A percentile compares a stretch with the other conserved stretches of the same genome.
phyloP scores from a whole-genome alignment of 2,329 filamentous ascomycete species.

The Stemphylium beticola region DNA sequence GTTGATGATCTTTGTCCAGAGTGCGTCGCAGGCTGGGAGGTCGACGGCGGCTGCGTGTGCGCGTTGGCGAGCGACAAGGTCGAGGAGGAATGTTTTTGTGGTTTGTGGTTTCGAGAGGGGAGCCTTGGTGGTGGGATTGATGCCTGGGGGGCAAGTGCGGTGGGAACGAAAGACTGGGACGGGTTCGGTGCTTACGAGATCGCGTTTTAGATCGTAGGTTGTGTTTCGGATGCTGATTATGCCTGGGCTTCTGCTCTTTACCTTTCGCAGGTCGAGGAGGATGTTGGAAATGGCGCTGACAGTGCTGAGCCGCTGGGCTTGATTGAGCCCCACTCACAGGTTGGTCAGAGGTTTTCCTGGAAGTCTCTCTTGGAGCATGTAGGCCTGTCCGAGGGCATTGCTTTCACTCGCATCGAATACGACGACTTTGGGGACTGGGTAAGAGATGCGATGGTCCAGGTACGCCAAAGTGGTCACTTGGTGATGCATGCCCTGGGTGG shows the following conservation, averaged over 20 bases:
- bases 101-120: neutral
- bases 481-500: neutral
- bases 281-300: neutral
- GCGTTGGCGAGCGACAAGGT: neutral
- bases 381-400: constrained; percentile 12
- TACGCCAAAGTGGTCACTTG: neutral
- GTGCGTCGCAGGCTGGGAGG: neutral
- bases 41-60: neutral
- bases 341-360: constrained; percentile 5
- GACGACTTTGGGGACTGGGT: constrained; percentile 12
- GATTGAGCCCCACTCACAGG: constrained; percentile 7
- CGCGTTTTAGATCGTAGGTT: neutral
- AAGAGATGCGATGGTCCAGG: neutral
- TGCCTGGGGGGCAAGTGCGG: no score
- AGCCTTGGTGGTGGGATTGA: neutral
- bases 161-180: neutral
- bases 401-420: constrained; percentile 1
- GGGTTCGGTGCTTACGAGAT: neutral
- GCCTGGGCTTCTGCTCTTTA: neutral
- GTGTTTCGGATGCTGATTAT: neutral
- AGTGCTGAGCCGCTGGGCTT: constrained; percentile 9
- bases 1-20: neutral
- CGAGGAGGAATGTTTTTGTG: neutral
- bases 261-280: neutral
- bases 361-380: constrained; percentile 22